These are phyloP conservation scores for Dalbergia oliveri DNA, from an alignment of 306 rosid species.

Conservation along the genomic window DNA sequence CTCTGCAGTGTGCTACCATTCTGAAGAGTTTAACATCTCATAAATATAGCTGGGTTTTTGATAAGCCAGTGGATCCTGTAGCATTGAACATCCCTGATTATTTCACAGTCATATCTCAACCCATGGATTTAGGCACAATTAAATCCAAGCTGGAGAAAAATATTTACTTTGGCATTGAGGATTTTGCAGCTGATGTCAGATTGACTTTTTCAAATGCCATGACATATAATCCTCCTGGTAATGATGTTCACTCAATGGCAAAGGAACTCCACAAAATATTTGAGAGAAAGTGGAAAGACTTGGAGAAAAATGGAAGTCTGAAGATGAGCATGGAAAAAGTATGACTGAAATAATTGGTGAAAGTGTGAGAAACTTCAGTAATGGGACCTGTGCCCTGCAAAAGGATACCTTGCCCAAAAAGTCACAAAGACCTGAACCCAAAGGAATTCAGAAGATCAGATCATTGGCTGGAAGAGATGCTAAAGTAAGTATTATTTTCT, in stretches of 20 bases:
- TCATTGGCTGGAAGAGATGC: slow-evolving; percentile 41
- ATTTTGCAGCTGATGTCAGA: slow-evolving; percentile 71
- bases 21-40: slow-evolving; percentile 58
- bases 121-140: slow-evolving; percentile 83
- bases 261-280: slow-evolving; percentile 56
- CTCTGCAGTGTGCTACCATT: slow-evolving; percentile 56
- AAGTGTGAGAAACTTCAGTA: slow-evolving; percentile 20
- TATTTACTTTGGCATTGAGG: slow-evolving; percentile 50
- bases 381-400: slow-evolving; percentile 5
- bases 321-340: slow-evolving; percentile 45
- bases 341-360: slow-evolving; percentile 41
- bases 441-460: slow-evolving; percentile 35
- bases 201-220: slow-evolving; percentile 77
- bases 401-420: slow-evolving; percentile 36
- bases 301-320: slow-evolving; percentile 54
- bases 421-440: slow-evolving; percentile 42
- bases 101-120: slow-evolving; percentile 55
- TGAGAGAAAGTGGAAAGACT: slow-evolving; percentile 61
- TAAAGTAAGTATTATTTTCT: slow-evolving; percentile 50
- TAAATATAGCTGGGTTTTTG: slow-evolving; percentile 63
- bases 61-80: slow-evolving; percentile 72
- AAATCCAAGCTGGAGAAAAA: slow-evolving; percentile 62
- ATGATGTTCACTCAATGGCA: slow-evolving; percentile 68
- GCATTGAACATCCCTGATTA: slow-evolving; percentile 72
- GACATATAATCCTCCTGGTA: slow-evolving; percentile 69